Evolutionary conservation across 208 protist species (phyloP).

Genomic region (Acanthamoeba sp.): DNA sequence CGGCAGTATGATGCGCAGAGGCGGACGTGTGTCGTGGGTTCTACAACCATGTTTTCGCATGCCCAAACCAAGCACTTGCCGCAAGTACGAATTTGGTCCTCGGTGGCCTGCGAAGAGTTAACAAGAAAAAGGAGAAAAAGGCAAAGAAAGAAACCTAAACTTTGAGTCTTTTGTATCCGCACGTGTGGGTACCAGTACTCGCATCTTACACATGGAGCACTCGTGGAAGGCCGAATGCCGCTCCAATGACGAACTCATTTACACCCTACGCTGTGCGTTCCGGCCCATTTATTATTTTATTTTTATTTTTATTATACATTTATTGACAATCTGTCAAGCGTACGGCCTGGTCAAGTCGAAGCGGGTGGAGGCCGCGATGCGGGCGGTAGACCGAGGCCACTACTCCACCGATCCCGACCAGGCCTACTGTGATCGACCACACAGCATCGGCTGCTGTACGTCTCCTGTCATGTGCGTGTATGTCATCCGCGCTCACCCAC

Average conservation of each 20-base stretch:
- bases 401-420: conserved; percentile 48
- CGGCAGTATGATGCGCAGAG: no score
- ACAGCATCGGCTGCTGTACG: conserved; percentile 65
- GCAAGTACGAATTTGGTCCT: no score
- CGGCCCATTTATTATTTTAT: background rate
- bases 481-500: background rate
- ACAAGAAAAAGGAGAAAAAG: no score
- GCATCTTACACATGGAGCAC: background rate
- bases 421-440: conserved; percentile 63
- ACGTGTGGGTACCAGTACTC: no score
- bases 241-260: background rate
- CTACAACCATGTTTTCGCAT: no score
- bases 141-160: no score
- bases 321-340: background rate
- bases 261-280: background rate
- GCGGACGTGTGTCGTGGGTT: no score
- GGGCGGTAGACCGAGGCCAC: conserved; percentile 53
- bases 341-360: conserved; percentile 59
- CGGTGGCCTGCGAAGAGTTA: no score
- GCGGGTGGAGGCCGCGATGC: conserved; percentile 16
- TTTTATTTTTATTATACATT: background rate
- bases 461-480: background rate
- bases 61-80: no score
- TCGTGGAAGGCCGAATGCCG: background rate
- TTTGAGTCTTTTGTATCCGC: no score